phyloP scores from a whole-genome alignment of 805 yeast species.

The Lipomyces orientalis region DNA sequence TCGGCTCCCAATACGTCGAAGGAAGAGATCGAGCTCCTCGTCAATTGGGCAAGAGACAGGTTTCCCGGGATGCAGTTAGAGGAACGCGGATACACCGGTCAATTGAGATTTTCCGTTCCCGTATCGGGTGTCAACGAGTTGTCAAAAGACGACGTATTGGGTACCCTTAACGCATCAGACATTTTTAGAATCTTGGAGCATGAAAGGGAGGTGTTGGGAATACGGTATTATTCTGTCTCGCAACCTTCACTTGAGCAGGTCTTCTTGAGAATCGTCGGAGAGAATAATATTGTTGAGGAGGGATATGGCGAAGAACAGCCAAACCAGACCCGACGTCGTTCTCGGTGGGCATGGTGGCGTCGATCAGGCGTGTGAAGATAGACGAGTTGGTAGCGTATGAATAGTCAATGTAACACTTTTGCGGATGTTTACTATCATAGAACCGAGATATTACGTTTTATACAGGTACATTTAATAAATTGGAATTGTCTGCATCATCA shows the following conservation, averaged over 20 bases:
- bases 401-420: neutral
- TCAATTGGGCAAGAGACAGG: slow-evolving; percentile 36
- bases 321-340: too few relatives aligned
- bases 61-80: slow-evolving; percentile 12
- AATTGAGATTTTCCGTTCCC: slow-evolving; percentile 34
- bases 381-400: too few relatives aligned
- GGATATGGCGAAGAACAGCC: slow-evolving; percentile 25
- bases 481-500: too few relatives aligned
- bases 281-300: slow-evolving; percentile 41
- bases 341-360: neutral
- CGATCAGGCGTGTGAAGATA: neutral
- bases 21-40: neutral
- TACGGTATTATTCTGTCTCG: slow-evolving; percentile 41
- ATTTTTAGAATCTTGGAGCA: slow-evolving; percentile 21
- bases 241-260: slow-evolving; percentile 44
- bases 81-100: slow-evolving; percentile 37
- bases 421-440: neutral
- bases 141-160: neutral
- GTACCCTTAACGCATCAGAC: slow-evolving; percentile 21
- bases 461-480: too few relatives aligned
- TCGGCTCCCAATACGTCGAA: neutral
- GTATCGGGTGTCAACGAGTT: neutral
- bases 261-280: slow-evolving; percentile 43
- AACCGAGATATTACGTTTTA: too few relatives aligned
- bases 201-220: slow-evolving; percentile 9